phyloP scores from a whole-genome alignment of 2,329 filamentous ascomycete species.

The Microsporum ferrugineum region DNA sequence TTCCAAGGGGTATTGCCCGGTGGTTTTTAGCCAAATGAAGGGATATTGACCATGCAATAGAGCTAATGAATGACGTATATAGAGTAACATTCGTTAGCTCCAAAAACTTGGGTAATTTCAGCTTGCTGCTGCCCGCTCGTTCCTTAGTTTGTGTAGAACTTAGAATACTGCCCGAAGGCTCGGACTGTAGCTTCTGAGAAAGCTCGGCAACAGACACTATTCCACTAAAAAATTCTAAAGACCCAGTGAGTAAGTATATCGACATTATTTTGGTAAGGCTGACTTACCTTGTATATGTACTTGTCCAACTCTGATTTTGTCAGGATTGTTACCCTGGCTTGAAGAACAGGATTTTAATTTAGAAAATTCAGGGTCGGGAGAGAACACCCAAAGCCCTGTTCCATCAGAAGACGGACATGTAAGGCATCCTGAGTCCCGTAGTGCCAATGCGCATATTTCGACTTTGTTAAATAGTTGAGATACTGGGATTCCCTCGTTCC shows the following conservation, averaged over 20 bases:
- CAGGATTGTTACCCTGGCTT: constrained; percentile 1
- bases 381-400: constrained; percentile 33
- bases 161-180: constrained; percentile 6
- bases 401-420: constrained; percentile 29
- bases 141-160: not conserved
- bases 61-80: constrained; percentile 32
- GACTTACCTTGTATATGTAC: constrained; percentile 6
- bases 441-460: constrained; percentile 28
- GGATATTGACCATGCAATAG: constrained; percentile 28
- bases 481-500: not conserved
- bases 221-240: constrained; percentile 5
- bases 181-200: constrained; percentile 6
- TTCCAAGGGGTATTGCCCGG: constrained; percentile 31
- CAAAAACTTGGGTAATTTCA: constrained; percentile 1
- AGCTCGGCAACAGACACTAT: constrained; percentile 7
- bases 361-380: constrained; percentile 29
- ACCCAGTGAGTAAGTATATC: not conserved
- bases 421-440: constrained; percentile 28
- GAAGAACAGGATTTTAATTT: constrained; percentile 21
- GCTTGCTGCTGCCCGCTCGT: constrained; percentile 3
- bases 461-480: constrained; percentile 17
- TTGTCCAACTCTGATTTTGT: constrained; percentile 3
- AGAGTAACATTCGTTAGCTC: constrained; percentile 20
- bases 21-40: constrained; percentile 27
- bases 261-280: not conserved